Evolutionary conservation across 495 filamentous ascomycete genomes (phyloP).

Genomic region (Daldinia bambusicola): DNA sequence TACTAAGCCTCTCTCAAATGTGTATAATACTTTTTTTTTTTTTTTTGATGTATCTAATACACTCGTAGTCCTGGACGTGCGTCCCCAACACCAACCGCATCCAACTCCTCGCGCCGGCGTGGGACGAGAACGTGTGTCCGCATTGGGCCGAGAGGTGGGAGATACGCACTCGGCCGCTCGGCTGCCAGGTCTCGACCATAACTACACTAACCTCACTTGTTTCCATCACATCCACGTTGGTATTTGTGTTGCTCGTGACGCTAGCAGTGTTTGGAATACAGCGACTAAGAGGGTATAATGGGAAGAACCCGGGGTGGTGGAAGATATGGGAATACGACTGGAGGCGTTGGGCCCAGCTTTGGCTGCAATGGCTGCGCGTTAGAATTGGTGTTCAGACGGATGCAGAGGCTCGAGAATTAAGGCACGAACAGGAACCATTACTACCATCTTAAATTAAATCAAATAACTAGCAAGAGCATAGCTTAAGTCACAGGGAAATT

Average conservation of each 20-base stretch:
- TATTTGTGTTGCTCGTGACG: conserved; percentile 48
- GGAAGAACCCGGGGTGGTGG: conserved; percentile 50
- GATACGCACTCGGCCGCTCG: conserved; percentile 58
- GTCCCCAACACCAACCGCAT: conserved; percentile 56
- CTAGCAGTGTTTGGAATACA: conserved; percentile 33
- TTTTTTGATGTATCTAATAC: neutral
- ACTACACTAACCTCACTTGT: conserved; percentile 57
- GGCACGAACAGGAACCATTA: conserved; percentile 39
- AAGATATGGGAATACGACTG: conserved; percentile 44
- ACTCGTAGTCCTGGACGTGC: conserved; percentile 58
- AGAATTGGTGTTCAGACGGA: neutral
- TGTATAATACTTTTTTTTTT: too few relatives aligned
- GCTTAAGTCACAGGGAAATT: conserved; percentile 2
- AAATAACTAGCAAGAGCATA: neutral
- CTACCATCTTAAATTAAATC: conserved; percentile 33
- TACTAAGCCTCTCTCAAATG: too few relatives aligned
- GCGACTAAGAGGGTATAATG: conserved; percentile 37
- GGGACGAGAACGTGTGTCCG: conserved; percentile 58
- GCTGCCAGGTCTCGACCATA: conserved; percentile 63
- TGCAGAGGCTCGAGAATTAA: conserved; percentile 1
- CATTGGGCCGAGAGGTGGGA: conserved; percentile 62
- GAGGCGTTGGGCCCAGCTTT: conserved; percentile 4
- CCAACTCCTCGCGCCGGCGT: conserved; percentile 58
- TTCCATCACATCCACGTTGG: conserved; percentile 52
- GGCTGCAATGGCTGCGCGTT: conserved; percentile 8